These are phyloP conservation scores for Phialophora verrucosa DNA, from an alignment of 2,329 filamentous ascomycete species.

Conservation along the genomic window DNA sequence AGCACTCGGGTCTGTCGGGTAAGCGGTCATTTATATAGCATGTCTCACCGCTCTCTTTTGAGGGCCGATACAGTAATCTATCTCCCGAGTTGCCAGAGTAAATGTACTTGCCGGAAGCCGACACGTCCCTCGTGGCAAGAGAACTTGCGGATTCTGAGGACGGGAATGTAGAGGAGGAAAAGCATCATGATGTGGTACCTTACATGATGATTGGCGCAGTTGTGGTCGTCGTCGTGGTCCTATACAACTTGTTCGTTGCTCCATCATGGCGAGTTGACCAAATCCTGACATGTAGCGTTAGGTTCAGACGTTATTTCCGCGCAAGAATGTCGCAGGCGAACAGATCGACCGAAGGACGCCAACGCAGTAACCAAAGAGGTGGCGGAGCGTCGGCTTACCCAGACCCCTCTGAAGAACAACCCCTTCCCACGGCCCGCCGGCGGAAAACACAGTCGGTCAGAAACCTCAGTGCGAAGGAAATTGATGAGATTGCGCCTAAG, in stretches of 20 bases:
- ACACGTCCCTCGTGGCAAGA: not conserved
- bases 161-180: not conserved
- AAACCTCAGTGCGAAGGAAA: not conserved
- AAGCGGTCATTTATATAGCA: not conserved
- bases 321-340: not conserved
- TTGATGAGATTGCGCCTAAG: not conserved
- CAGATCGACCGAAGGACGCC: not conserved
- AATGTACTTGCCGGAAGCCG: not conserved
- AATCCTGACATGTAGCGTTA: not conserved
- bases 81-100: not conserved
- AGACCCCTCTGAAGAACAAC: not conserved
- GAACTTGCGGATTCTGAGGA: not conserved
- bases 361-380: not conserved
- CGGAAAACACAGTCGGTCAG: not conserved
- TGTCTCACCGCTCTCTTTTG: not conserved
- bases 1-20: not conserved
- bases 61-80: not conserved
- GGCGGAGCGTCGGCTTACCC: not conserved
- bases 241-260: not conserved
- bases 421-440: too few relatives aligned
- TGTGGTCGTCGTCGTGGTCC: not conserved
- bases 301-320: not conserved
- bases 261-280: not conserved
- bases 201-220: conserved; percentile 1
- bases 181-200: not conserved